Evolutionary conservation across 768 basidiomycete species (phyloP).

Genomic region (Krasilnikovozyma curviuscula): DNA sequence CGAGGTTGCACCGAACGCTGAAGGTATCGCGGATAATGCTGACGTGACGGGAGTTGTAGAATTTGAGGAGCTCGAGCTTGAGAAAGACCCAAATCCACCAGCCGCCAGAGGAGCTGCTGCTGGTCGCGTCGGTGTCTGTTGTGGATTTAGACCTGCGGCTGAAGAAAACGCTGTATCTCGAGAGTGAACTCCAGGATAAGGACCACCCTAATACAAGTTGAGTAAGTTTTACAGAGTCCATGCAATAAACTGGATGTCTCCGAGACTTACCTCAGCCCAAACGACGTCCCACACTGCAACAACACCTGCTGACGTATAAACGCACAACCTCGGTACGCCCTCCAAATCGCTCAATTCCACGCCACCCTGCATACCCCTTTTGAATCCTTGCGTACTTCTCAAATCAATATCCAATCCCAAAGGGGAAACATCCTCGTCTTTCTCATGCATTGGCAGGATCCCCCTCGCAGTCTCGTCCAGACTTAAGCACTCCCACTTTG

Average conservation of each 20-base stretch:
- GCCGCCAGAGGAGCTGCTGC: background rate
- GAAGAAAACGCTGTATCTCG: too few relatives aligned
- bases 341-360: constrained; percentile 22
- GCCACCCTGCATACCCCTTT: constrained; percentile 23
- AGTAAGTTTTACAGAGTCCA: background rate
- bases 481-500: constrained; percentile 20
- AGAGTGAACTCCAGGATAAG: background rate
- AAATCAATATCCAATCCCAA: constrained; percentile 28
- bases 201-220: background rate
- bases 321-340: constrained; percentile 22
- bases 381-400: constrained; percentile 18
- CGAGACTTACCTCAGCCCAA: constrained; percentile 15
- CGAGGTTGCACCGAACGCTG: constrained; percentile 3
- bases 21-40: background rate
- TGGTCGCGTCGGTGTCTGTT: background rate
- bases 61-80: background rate
- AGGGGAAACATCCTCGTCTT: constrained; percentile 23
- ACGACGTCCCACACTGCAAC: constrained; percentile 24
- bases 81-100: background rate
- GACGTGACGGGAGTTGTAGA: background rate
- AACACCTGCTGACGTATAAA: constrained; percentile 26
- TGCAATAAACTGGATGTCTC: constrained; percentile 22
- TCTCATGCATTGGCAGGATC: constrained; percentile 17
- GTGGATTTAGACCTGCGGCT: background rate
- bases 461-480: constrained; percentile 25